Evolutionary conservation across 2,329 filamentous ascomycete genomes (phyloP).

Genomic region (Fusarium equiseti): DNA sequence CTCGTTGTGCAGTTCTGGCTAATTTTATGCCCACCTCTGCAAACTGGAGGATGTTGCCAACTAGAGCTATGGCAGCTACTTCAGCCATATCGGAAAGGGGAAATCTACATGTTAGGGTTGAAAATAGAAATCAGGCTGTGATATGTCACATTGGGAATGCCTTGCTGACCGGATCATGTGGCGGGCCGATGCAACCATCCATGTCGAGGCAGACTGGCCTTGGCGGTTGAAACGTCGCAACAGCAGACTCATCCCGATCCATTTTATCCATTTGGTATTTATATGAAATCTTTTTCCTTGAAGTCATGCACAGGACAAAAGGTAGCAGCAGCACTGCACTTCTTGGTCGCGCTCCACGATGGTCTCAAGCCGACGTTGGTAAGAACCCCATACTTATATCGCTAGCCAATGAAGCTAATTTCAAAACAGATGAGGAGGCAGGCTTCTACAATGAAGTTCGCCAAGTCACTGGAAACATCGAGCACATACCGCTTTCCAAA

Average conservation of each 20-base stretch:
- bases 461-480: not conserved
- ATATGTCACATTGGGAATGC: not conserved
- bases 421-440: not conserved
- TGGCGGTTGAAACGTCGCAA: not conserved
- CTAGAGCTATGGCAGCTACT: not conserved
- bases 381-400: not conserved
- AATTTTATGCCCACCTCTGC: not conserved
- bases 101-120: too few relatives aligned
- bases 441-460: not conserved
- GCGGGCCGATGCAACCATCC: not conserved
- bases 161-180: not conserved
- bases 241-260: rapidly evolving
- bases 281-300: rapidly evolving
- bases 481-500: not conserved
- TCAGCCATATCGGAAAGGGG: rapidly evolving
- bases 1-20: not conserved
- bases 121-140: not conserved
- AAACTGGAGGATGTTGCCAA: not conserved
- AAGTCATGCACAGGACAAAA: not conserved
- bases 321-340: not conserved
- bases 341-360: not conserved
- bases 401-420: not conserved
- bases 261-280: too few relatives aligned
- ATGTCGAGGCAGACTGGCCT: not conserved
- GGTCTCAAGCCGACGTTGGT: not conserved